These are phyloP conservation scores for Trypanosoma grayi DNA, from an alignment of 208 protist species.

Conservation along the genomic window DNA sequence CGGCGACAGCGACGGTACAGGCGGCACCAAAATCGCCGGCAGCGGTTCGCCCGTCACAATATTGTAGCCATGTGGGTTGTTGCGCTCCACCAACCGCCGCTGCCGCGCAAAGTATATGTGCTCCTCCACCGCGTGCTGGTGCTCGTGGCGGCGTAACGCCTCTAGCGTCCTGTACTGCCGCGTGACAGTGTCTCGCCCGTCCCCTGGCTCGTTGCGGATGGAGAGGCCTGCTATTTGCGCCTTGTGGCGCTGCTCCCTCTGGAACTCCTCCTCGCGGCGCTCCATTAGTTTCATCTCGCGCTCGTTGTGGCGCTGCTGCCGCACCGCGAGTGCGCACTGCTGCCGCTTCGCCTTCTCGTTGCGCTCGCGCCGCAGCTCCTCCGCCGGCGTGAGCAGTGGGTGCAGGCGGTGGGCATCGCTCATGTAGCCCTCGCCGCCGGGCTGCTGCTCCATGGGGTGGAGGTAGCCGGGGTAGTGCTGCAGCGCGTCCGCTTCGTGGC, in stretches of 20 bases:
- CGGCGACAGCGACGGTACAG: conserved; percentile 4
- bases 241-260: conserved; percentile 22
- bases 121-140: conserved; percentile 21
- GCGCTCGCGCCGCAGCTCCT: conserved; percentile 40
- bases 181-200: conserved; percentile 56
- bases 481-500: conserved; percentile 52
- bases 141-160: conserved; percentile 23
- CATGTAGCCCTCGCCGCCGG: conserved; percentile 31
- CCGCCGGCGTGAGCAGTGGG: conserved; percentile 37
- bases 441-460: conserved; percentile 36
- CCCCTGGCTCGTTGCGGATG: conserved; percentile 45
- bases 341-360: background rate
- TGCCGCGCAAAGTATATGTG: conserved; percentile 42
- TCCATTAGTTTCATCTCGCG: conserved; percentile 30
- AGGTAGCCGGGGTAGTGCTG: conserved; percentile 67
- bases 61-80: conserved; percentile 51
- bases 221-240: conserved; percentile 27
- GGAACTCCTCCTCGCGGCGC: conserved; percentile 33
- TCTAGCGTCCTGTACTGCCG: conserved; percentile 46
- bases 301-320: conserved; percentile 19
- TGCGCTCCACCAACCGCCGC: conserved; percentile 18
- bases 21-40: conserved; percentile 23
- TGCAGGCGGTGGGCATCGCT: conserved; percentile 49
- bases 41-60: conserved; percentile 53
- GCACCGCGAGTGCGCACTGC: conserved; percentile 4